phyloP scores from a whole-genome alignment of 2,329 filamentous ascomycete genomes.

The Trichoderma oligosporum region DNA sequence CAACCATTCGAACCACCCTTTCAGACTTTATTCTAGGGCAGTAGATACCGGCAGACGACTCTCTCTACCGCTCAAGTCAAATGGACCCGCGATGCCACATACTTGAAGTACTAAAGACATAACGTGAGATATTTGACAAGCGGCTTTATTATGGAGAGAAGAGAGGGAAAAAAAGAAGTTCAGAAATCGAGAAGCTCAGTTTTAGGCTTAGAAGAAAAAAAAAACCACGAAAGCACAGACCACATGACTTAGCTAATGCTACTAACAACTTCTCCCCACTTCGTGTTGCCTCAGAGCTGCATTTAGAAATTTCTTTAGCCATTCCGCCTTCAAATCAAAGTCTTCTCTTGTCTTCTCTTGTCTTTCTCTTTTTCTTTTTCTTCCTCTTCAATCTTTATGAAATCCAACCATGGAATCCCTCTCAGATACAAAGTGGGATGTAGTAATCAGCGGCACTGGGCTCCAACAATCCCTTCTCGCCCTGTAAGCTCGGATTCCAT shows the following conservation, averaged over 20 bases:
- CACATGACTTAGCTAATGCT: constrained; percentile 20
- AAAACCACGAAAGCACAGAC: constrained; percentile 23
- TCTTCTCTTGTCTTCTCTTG: constrained; percentile 20
- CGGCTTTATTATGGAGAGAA: constrained; percentile 28
- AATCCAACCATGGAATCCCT: constrained; percentile 65
- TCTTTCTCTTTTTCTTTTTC: constrained; percentile 21
- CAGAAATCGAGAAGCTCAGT: constrained; percentile 29
- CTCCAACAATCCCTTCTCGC: constrained; percentile 75
- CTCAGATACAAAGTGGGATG: constrained; percentile 72
- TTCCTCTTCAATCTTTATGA: constrained; percentile 22
- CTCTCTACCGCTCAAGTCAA: constrained; percentile 59
- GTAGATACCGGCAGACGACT: constrained; percentile 76
- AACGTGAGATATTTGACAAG: constrained; percentile 27
- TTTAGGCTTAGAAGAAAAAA: constrained; percentile 7
- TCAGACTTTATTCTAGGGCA: constrained; percentile 76
- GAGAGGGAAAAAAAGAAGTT: constrained; percentile 26
- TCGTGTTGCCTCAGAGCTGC: background rate
- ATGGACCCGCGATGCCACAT: constrained; percentile 54
- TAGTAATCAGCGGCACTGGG: constrained; percentile 74
- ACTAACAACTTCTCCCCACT: constrained; percentile 24
- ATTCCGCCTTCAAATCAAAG: constrained; percentile 8
- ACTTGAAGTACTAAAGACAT: constrained; percentile 30
- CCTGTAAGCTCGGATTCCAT: constrained; percentile 55
- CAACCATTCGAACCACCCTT: constrained; percentile 81
- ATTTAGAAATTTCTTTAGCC: constrained; percentile 1